These are phyloP conservation scores for Thyridium curvatum DNA, from an alignment of 2,329 filamentous ascomycete species.

Conservation along the genomic window DNA sequence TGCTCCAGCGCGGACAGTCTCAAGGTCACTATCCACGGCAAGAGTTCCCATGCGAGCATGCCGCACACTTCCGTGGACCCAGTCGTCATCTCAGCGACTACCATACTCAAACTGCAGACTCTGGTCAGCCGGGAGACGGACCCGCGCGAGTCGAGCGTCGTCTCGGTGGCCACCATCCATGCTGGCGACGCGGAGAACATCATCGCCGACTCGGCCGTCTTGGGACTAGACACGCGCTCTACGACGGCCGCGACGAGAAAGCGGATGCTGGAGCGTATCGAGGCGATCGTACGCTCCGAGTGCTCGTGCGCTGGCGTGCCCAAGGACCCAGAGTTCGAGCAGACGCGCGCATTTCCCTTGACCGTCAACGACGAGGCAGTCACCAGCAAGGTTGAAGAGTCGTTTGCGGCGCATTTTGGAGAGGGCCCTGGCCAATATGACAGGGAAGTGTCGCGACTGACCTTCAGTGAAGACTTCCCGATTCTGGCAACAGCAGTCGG, in stretches of 20 bases:
- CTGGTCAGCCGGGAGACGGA: constrained; percentile 22
- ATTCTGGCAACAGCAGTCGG: not conserved
- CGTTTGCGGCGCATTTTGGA: no score
- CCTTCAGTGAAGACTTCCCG: not conserved
- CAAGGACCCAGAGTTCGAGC: not conserved
- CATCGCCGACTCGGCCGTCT: constrained; percentile 26
- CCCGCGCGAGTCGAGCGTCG: constrained; percentile 30
- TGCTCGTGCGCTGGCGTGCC: not conserved
- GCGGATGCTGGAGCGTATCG: not conserved
- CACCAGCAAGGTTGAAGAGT: not conserved
- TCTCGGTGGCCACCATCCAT: constrained; percentile 36
- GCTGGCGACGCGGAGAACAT: constrained; percentile 36
- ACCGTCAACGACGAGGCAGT: not conserved
- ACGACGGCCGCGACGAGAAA: not conserved
- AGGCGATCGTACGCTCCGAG: not conserved
- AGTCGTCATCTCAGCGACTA: constrained; percentile 32
- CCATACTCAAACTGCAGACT: constrained; percentile 27
- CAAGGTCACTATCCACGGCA: constrained; percentile 23
- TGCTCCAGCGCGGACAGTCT: constrained; percentile 16
- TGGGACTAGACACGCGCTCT: constrained; percentile 11
- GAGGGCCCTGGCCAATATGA: not conserved
- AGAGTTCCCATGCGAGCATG: constrained; percentile 33
- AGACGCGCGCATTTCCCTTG: not conserved
- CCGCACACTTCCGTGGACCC: constrained; percentile 39
- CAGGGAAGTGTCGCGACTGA: not conserved